phyloP scores from a whole-genome alignment of 768 basidiomycete species.

The Pulveroboletus frians region DNA sequence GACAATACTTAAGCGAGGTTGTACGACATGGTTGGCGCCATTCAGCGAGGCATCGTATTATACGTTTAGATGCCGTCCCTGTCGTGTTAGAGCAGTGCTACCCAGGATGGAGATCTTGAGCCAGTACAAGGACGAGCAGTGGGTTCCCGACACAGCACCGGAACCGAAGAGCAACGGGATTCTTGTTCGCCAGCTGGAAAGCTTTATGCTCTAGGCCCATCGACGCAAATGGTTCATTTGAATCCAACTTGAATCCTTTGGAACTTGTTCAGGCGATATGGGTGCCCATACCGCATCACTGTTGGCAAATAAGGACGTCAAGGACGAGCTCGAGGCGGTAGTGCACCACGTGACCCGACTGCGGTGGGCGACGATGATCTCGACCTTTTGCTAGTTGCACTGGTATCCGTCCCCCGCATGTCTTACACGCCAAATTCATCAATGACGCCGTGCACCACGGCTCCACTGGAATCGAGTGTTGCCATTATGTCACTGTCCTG shows the following conservation, averaged over 20 bases:
- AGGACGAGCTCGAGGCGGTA: neutral
- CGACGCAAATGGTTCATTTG: neutral
- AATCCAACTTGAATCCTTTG: neutral
- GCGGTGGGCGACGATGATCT: neutral
- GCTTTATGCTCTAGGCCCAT: neutral
- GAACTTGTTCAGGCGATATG: neutral
- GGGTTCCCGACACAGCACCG: conserved; percentile 15
- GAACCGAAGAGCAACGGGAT: neutral
- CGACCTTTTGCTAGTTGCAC: conserved; percentile 2
- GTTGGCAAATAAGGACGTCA: neutral
- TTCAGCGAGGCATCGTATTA: neutral
- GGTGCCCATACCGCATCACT: neutral
- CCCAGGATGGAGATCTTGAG: neutral
- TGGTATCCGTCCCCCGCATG: neutral
- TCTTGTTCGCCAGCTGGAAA: conserved; percentile 8
- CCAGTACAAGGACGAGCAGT: neutral
- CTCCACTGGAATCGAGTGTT: conserved; percentile 1
- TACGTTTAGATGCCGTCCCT: conserved; percentile 3
- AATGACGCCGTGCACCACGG: neutral
- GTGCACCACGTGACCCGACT: neutral
- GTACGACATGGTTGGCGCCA: conserved; percentile 15
- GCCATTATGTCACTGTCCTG: neutral
- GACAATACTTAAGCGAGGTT: conserved; percentile 20
- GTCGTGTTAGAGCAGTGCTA: conserved; percentile 10
- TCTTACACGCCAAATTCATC: conserved; percentile 11